Percentiles rank a stretch among this genome's conserved stretches.
These are phyloP conservation scores for Miscanthus lutarioriparius DNA, from an alignment of 176 grass and related monocot species.

Conservation along the genomic window DNA sequence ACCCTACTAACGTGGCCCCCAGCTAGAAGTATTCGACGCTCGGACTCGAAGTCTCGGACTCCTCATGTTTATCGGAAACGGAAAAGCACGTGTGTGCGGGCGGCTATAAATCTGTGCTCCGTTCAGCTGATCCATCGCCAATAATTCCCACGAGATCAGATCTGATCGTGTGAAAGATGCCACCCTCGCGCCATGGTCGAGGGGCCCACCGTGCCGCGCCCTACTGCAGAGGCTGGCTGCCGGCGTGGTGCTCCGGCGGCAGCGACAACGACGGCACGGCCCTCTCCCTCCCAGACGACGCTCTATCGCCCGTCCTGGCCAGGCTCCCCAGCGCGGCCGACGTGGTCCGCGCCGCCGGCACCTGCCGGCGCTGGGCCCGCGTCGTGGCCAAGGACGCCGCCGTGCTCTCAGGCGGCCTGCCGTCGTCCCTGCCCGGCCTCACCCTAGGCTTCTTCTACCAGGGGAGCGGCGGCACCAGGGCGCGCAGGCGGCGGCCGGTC, in stretches of 20 bases:
- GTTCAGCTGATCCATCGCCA: too few species aligned
- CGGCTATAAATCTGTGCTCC: too few species aligned
- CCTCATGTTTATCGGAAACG: too few species aligned
- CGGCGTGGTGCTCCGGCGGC: neutral
- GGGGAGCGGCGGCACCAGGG: too few species aligned
- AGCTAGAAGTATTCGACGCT: too few species aligned
- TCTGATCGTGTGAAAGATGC: too few species aligned
- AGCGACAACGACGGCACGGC: neutral
- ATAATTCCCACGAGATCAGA: too few species aligned
- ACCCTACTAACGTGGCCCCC: too few species aligned
- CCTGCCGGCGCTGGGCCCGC: constrained; percentile 16
- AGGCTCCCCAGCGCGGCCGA: neutral
- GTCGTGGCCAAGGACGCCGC: neutral
- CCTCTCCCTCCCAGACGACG: neutral
- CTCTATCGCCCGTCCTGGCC: neutral
- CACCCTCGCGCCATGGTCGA: neutral
- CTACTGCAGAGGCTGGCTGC: neutral
- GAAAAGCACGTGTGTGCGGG: too few species aligned
- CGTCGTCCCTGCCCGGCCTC: neutral
- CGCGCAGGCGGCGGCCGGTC: too few species aligned
- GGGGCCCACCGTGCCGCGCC: neutral
- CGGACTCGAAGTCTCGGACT: too few species aligned
- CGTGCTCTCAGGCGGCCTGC: neutral
- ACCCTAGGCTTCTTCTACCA: too few species aligned
- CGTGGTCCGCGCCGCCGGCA: constrained; percentile 2